Evolutionary conservation across 345 rosid genomes (phyloP), one percentile per base, ranked within the genome.

Genomic region (Garcia nutans): DNA sequence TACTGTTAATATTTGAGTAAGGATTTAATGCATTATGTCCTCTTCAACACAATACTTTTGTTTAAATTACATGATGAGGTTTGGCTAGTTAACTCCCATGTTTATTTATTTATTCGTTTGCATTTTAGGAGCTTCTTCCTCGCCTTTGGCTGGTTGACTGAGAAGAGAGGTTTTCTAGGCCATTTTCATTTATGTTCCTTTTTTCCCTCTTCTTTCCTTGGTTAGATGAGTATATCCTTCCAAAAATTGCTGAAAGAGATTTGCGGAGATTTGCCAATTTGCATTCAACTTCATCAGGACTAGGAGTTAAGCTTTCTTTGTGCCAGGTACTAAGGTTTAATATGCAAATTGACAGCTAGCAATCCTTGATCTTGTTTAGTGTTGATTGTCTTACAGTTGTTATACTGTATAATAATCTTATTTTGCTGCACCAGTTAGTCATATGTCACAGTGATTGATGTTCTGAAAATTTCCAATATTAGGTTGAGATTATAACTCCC

Each of bases 191-290:
- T 57, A 28, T 65, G 28, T 72, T 59, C 11, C 33, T 11, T 50
- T 45, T 22, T 76, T 58, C 3, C 31, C 23, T 26, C 59, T 2
- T 28, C 28, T 61, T 6, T 45, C 15, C 26, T 23, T 79, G 58
- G 19, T 72, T 84, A 93, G 99, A 96, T 82, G 97, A 93, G 78
- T 93, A 91, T 80, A 82, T 92, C 77, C 96, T 96, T 78, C 92
- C 98, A 20, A 96, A 88, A 89, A 85, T 93, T 82, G 99, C 96
- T 72, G 98, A 96, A 85, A 88, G 97, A 84, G 89, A 87, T 72
- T 71, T 96, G 74, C 82, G 94, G 61, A 86, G 90, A 76, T 92
- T 87, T 72, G 89, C 90, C 78, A 85, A 83, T 82, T 78, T 89
- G 82, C 90, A 91, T 33, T 84, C 80, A 12, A 67, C 84, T 70